Evolutionary conservation across 2,329 filamentous ascomycete species (phyloP).

Genomic region (Lasiodiplodia sp.): DNA sequence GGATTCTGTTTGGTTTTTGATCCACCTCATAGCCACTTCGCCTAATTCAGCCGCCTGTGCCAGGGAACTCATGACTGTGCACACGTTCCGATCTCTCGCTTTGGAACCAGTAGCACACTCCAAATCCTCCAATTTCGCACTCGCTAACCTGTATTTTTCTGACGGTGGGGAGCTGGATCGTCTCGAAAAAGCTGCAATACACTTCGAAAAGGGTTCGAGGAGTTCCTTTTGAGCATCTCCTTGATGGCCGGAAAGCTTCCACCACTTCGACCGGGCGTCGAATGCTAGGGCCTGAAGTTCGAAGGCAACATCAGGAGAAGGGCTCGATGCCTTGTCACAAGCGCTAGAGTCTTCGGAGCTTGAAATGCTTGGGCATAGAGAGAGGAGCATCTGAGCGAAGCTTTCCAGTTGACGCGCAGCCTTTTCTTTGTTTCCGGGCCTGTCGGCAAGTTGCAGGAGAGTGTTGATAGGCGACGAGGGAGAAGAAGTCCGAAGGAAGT

Average conservation of each 20-base stretch:
- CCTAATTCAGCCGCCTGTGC: slow-evolving; percentile 44
- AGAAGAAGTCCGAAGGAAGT: slow-evolving; percentile 61
- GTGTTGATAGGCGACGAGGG: slow-evolving; percentile 66
- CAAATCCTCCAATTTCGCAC: not conserved
- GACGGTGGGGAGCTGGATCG: slow-evolving; percentile 51
- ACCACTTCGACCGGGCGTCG: slow-evolving; percentile 68
- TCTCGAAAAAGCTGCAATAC: slow-evolving; percentile 66
- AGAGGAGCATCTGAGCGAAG: slow-evolving; percentile 69
- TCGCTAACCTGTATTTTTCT: slow-evolving; percentile 51
- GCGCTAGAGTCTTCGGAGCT: slow-evolving; percentile 66
- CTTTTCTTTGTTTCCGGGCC: slow-evolving; percentile 61
- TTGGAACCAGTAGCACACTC: not conserved
- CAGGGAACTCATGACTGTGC: slow-evolving; percentile 40
- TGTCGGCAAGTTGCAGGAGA: slow-evolving; percentile 57
- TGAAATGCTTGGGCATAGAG: slow-evolving; percentile 72
- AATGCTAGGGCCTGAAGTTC: slow-evolving; percentile 71
- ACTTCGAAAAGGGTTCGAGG: slow-evolving; percentile 69
- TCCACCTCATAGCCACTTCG: slow-evolving; percentile 45
- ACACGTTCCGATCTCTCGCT: slow-evolving; percentile 28
- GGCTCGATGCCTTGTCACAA: slow-evolving; percentile 60
- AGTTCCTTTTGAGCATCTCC: slow-evolving; percentile 70
- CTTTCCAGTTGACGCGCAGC: slow-evolving; percentile 70
- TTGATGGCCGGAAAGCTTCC: slow-evolving; percentile 67
- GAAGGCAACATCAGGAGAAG: slow-evolving; percentile 65
- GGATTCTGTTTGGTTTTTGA: slow-evolving; percentile 32